Conservation (phyloP, 2,329 filamentous ascomycete species). For the Onygenales sp. region DNA sequence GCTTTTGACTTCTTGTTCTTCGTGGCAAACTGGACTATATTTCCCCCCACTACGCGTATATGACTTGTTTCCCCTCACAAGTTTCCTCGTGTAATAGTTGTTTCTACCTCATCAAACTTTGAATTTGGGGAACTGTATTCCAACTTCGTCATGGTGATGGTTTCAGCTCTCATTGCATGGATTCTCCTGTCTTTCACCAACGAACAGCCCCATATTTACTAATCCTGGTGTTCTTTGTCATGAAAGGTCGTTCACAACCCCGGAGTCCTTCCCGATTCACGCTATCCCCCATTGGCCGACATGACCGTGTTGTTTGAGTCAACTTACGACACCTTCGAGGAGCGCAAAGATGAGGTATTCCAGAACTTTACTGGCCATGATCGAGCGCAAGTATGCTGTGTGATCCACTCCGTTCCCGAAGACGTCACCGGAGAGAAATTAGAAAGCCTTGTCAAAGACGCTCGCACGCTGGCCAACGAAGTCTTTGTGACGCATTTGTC, state of each 20-base stretch:
- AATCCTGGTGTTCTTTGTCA: background rate
- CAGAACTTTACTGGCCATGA: slow-evolving; percentile 21
- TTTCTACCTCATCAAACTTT: background rate
- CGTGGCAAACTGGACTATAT: too few species aligned
- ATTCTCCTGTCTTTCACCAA: background rate
- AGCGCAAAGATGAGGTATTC: slow-evolving; percentile 24
- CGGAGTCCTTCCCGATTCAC: slow-evolving; percentile 32
- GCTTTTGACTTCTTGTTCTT: background rate
- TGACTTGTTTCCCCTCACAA: too few species aligned
- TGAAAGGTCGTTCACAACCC: slow-evolving; percentile 37
- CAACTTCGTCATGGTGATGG: background rate
- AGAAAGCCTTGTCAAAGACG: slow-evolving; percentile 24
- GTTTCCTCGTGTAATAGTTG: background rate
- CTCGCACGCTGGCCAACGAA: slow-evolving; percentile 27
- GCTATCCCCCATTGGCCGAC: slow-evolving; percentile 33
- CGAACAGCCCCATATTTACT: background rate
- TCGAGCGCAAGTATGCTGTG: slow-evolving; percentile 23
- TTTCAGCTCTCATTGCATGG: background rate
- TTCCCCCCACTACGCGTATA: too few species aligned
- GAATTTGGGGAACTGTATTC: background rate
- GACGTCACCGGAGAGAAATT: slow-evolving; percentile 21
- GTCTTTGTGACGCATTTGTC: slow-evolving; percentile 32
- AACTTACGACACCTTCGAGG: slow-evolving; percentile 29
- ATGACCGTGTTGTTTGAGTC: slow-evolving; percentile 40
- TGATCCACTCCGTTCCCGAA: slow-evolving; percentile 31